These are phyloP conservation scores for Lipomyces sp. DNA, from an alignment of 805 yeast species.

Conservation along the genomic window DNA sequence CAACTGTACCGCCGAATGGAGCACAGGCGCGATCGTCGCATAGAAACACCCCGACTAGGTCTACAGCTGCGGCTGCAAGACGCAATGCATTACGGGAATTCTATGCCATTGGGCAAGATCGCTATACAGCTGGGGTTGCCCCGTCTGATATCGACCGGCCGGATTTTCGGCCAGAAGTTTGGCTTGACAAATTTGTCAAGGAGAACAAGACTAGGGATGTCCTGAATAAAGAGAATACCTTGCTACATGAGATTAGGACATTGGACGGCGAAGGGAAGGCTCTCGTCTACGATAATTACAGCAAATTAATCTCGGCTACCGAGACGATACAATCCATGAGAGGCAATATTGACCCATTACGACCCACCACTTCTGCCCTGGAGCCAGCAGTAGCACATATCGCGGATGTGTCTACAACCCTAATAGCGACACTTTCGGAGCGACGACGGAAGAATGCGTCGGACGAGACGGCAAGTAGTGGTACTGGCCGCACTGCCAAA, in stretches of 20 bases:
- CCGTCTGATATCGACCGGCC: slow-evolving; percentile 36
- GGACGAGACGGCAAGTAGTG: not conserved
- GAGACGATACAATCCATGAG: slow-evolving; percentile 38
- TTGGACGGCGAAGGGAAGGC: slow-evolving; percentile 42
- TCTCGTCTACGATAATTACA: slow-evolving; percentile 40
- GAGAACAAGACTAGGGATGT: slow-evolving; percentile 24
- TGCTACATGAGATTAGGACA: slow-evolving; percentile 37
- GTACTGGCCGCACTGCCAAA: not conserved
- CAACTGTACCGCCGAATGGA: not conserved
- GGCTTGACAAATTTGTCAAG: slow-evolving; percentile 31
- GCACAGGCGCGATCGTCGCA: not conserved
- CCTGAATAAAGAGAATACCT: slow-evolving; percentile 25
- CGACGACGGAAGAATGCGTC: slow-evolving; percentile 7
- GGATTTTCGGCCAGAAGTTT: slow-evolving; percentile 29
- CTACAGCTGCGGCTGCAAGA: slow-evolving; percentile 34
- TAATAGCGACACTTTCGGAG: slow-evolving; percentile 30
- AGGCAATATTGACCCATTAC: slow-evolving; percentile 35
- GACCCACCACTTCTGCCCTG: slow-evolving; percentile 35
- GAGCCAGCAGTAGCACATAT: slow-evolving; percentile 36
- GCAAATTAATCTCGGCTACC: slow-evolving; percentile 39
- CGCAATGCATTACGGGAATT: slow-evolving; percentile 40
- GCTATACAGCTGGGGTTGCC: slow-evolving; percentile 29
- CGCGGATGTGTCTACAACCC: slow-evolving; percentile 34
- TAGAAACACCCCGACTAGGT: not conserved
- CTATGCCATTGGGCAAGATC: slow-evolving; percentile 35